Conservation (phyloP, 2,329 filamentous ascomycete genomes). For the Raffaelea arxii region DNA sequence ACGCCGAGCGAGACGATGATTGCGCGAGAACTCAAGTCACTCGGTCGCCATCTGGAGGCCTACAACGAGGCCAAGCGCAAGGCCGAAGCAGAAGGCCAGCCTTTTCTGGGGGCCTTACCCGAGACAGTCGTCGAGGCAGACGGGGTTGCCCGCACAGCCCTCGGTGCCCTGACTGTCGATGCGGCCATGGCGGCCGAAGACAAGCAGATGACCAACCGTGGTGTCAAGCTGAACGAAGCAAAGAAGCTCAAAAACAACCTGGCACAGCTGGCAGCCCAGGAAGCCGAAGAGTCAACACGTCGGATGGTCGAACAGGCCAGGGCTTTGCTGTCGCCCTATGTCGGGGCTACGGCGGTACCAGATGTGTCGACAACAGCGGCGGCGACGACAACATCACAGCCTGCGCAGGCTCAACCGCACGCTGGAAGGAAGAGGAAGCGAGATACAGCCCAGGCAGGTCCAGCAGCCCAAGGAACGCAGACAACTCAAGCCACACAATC, state of each 20-base stretch:
- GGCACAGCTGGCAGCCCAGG: conserved; percentile 51
- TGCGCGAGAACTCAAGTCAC: conserved; percentile 61
- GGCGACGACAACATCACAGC: background rate
- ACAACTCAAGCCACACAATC: no score
- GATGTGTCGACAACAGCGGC: background rate
- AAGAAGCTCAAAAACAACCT: conserved; percentile 62
- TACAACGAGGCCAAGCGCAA: conserved; percentile 52
- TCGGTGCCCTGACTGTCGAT: conserved; percentile 50
- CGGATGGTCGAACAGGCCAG: conserved; percentile 20
- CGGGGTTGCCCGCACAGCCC: conserved; percentile 42
- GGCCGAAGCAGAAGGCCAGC: conserved; percentile 55
- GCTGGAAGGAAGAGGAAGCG: no score
- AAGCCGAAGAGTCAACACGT: conserved; percentile 35
- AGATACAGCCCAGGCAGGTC: no score
- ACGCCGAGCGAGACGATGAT: conserved; percentile 81
- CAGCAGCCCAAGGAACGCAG: no score
- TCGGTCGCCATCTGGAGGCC: conserved; percentile 57
- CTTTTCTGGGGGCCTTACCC: conserved; percentile 41
- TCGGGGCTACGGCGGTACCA: conserved; percentile 3
- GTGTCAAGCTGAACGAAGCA: conserved; percentile 70
- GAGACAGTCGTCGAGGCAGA: conserved; percentile 35
- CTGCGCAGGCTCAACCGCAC: no score
- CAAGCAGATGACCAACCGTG: conserved; percentile 56
- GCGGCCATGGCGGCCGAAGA: conserved; percentile 47
- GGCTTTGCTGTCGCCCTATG: conserved; percentile 17